Percentiles rank a stretch among this genome's conserved stretches.
phyloP scores from a whole-genome alignment of 768 basidiomycete genomes.

The Lentinula edodes region DNA sequence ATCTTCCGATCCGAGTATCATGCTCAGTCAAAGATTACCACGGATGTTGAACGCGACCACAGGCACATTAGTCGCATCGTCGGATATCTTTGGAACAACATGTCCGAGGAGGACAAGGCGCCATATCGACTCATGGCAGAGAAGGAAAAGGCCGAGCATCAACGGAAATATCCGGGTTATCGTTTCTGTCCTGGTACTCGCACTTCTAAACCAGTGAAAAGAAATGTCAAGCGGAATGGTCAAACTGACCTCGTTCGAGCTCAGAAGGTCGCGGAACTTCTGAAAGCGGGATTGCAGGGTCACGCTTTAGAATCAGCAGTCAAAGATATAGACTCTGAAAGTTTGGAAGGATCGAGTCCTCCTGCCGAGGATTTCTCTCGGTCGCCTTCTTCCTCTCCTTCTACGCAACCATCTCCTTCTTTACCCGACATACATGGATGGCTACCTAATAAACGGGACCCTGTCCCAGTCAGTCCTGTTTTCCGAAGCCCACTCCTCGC shows the following conservation, averaged over 20 bases:
- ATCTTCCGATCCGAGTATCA: constrained; percentile 60
- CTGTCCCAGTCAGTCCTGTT: constrained; percentile 13
- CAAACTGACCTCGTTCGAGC: constrained; percentile 43
- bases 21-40: constrained; percentile 40
- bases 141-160: constrained; percentile 45
- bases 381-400: not conserved
- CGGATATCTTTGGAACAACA: constrained; percentile 48
- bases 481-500: constrained; percentile 26
- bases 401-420: not conserved
- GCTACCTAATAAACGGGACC: not conserved
- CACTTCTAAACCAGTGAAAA: constrained; percentile 37
- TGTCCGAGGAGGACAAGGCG: constrained; percentile 44
- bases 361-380: constrained; percentile 5
- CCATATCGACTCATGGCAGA: constrained; percentile 47
- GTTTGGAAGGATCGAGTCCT: not conserved
- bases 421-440: not conserved
- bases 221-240: constrained; percentile 49
- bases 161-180: constrained; percentile 45
- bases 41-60: constrained; percentile 50
- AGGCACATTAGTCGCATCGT: constrained; percentile 54
- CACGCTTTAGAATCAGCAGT: constrained; percentile 41
- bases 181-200: constrained; percentile 45
- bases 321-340: constrained; percentile 22
- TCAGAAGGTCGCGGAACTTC: constrained; percentile 41
- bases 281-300: constrained; percentile 46